Conservation (phyloP, 2,329 filamentous ascomycete genomes). For the Nigrospora oryzae region DNA sequence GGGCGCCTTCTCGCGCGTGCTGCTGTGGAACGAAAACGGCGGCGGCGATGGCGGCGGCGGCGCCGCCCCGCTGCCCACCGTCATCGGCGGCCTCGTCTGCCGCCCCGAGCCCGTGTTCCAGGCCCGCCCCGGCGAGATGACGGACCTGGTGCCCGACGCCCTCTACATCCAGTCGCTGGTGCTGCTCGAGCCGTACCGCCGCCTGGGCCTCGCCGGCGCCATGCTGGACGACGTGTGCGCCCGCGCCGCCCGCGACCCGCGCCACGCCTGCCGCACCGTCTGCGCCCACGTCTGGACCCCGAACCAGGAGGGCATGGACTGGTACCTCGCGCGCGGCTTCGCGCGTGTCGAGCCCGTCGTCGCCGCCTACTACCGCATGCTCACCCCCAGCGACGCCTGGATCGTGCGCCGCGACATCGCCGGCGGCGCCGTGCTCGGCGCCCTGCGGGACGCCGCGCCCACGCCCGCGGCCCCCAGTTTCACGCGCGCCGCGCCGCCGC, state of each 20-base stretch:
- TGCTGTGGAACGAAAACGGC: conserved; percentile 43
- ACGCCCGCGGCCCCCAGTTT: background rate
- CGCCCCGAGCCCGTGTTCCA: conserved; percentile 43
- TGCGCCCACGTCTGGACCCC: conserved; percentile 64
- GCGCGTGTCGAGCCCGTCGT: conserved; percentile 32
- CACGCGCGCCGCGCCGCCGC: conserved; percentile 6
- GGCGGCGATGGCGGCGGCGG: conserved; percentile 5
- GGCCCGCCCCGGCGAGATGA: conserved; percentile 6
- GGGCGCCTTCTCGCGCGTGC: conserved; percentile 49
- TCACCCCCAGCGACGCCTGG: conserved; percentile 54
- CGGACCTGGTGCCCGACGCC: conserved; percentile 26
- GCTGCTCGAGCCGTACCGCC: conserved; percentile 54
- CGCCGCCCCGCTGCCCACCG: conserved; percentile 26
- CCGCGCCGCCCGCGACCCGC: conserved; percentile 24
- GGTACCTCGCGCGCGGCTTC: conserved; percentile 55
- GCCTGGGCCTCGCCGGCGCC: conserved; percentile 48
- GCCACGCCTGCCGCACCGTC: conserved; percentile 31
- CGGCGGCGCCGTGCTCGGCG: conserved; percentile 10
- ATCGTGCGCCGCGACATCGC: conserved; percentile 40
- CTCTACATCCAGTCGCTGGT: conserved; percentile 59
- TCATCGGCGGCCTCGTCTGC: conserved; percentile 55
- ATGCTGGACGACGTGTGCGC: conserved; percentile 44
- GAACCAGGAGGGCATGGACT: conserved; percentile 53
- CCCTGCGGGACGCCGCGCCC: background rate
- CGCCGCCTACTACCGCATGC: conserved; percentile 52